phyloP scores from a whole-genome alignment of 371 early-diverging fungal species.

The Conidiobolus incongruus region DNA sequence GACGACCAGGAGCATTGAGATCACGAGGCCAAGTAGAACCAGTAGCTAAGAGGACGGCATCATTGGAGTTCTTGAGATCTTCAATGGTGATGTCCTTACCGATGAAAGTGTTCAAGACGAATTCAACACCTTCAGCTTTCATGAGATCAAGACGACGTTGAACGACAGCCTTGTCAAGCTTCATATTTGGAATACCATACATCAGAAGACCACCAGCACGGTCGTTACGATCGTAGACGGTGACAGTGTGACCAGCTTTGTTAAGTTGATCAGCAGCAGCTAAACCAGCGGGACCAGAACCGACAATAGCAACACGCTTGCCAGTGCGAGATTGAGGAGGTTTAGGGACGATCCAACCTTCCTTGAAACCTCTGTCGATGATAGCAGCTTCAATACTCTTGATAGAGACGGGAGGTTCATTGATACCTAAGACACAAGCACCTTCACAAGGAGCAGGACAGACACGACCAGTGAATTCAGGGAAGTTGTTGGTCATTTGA shows the following conservation, averaged over 20 bases:
- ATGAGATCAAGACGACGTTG: constrained; percentile 81
- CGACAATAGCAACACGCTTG: constrained; percentile 68
- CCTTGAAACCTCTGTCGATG: constrained; percentile 82
- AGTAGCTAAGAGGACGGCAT: constrained; percentile 72
- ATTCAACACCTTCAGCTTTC: constrained; percentile 74
- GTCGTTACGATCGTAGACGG: constrained; percentile 90
- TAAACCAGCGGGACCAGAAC: constrained; percentile 89
- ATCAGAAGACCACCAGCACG: constrained; percentile 86
- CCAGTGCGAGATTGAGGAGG: constrained; percentile 65
- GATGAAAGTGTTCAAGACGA: constrained; percentile 64
- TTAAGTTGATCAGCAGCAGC: constrained; percentile 94
- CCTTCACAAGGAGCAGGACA: constrained; percentile 93
- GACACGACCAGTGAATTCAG: constrained; percentile 77
- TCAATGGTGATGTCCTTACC: constrained; percentile 56
- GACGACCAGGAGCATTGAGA: constrained; percentile 65
- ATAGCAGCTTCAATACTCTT: constrained; percentile 93
- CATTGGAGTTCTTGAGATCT: constrained; percentile 33
- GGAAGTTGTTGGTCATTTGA: constrained; percentile 94
- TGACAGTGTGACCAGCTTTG: constrained; percentile 80
- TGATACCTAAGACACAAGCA: constrained; percentile 78
- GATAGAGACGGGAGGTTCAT: constrained; percentile 78
- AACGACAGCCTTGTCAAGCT: constrained; percentile 86
- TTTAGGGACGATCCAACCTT: constrained; percentile 81
- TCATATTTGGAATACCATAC: constrained; percentile 99
- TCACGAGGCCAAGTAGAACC: constrained; percentile 96